A percentile compares a stretch with the other conserved stretches of the same genome.
These are phyloP conservation scores for Phytophthora macrochlamydospora DNA, from an alignment of 352 stramenopile genomes.

Conservation along the genomic window DNA sequence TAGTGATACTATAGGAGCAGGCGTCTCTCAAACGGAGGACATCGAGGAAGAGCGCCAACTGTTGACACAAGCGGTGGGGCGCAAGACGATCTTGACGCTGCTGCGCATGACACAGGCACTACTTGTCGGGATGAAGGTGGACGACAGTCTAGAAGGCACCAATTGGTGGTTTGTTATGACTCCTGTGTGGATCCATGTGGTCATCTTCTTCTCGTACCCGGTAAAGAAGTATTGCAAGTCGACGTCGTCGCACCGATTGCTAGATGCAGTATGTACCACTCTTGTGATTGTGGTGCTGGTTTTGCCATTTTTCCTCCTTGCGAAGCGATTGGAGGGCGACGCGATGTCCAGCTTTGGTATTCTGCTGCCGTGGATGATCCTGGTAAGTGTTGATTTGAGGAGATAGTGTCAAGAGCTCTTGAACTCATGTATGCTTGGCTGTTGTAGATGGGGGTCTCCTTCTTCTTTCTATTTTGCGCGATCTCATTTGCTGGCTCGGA, in stretches of 20 bases:
- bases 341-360: constrained; percentile 78
- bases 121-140: constrained; percentile 69
- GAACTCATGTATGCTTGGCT: background rate
- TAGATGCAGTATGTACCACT: constrained; percentile 53
- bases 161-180: constrained; percentile 80
- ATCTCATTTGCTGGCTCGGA: constrained; percentile 62
- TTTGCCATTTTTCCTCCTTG: constrained; percentile 77
- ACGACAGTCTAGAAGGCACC: constrained; percentile 44
- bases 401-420: no score
- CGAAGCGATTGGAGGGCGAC: constrained; percentile 55
- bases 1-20: constrained; percentile 58
- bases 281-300: constrained; percentile 51
- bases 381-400: constrained; percentile 37
- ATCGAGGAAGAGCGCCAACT: constrained; percentile 57
- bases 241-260: constrained; percentile 43
- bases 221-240: constrained; percentile 56
- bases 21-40: constrained; percentile 50
- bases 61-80: constrained; percentile 41
- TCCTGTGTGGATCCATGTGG: constrained; percentile 71
- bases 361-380: constrained; percentile 74
- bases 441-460: constrained; percentile 54
- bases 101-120: constrained; percentile 54
- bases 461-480: constrained; percentile 72
- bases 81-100: constrained; percentile 43
- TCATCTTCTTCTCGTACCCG: constrained; percentile 55